A percentile compares a stretch with the other conserved stretches of the same genome.
phyloP scores from a whole-genome alignment of 441 rosid species.

The Adansonia rubrostipa region DNA sequence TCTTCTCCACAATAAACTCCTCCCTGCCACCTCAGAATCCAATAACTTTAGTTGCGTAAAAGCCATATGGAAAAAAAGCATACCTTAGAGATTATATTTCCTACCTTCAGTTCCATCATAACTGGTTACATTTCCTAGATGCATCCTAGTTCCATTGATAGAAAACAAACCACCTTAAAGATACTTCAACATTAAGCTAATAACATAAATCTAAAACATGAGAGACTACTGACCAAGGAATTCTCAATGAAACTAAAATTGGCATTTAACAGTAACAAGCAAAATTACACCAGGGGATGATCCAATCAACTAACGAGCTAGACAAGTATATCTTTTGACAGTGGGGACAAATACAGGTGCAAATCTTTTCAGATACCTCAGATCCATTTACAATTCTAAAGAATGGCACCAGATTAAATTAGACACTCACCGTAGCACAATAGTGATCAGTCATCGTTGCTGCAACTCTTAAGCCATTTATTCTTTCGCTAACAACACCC shows the following conservation, averaged over 20 bases:
- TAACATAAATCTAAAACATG: too few species aligned
- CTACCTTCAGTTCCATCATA: background rate
- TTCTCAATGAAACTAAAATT: too few species aligned
- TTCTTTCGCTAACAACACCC: background rate
- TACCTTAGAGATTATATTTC: background rate
- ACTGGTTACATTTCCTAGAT: background rate
- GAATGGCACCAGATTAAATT: conserved; percentile 24
- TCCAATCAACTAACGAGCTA: background rate
- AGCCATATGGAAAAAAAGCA: background rate
- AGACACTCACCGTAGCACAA: conserved; percentile 51
- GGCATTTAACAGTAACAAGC: too few species aligned
- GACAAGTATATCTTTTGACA: conserved; percentile 5
- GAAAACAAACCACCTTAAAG: conserved; percentile 3
- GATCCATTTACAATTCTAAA: conserved; percentile 22
- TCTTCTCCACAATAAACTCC: conserved; percentile 63
- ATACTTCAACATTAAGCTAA: background rate
- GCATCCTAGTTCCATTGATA: conserved; percentile 4
- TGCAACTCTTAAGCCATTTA: background rate
- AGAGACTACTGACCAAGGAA: too few species aligned
- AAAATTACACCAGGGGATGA: too few species aligned
- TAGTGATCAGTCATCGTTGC: conserved; percentile 71
- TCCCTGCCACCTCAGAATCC: conserved; percentile 44
- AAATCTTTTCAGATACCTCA: conserved; percentile 10
- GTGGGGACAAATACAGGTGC: background rate
- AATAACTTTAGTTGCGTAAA: conserved; percentile 24